Evolutionary conservation across 306 rosid species (phyloP), one percentile per base, ranked within the genome.

Genomic region (Inga leiocalycina): DNA sequence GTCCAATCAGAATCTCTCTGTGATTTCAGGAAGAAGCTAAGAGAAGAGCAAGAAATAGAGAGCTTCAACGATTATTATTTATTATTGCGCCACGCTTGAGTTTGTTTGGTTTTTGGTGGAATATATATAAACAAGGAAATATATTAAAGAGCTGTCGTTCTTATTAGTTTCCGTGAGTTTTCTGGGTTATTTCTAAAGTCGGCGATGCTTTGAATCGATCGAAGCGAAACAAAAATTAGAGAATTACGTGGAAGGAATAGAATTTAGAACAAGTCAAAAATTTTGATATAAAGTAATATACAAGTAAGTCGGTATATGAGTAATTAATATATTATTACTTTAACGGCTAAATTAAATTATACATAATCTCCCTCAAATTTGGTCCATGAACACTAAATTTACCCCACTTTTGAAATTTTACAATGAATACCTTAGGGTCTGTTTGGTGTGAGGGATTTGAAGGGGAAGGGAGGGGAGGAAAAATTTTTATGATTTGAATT

Each of bases 161-260:
- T 59, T 9, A 15, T 39, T 22, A 16, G 71, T 17, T 56, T 24
- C 64, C 1, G 20, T 67, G 81, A 67, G 39, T 77, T 12, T 87
- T 84, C 85, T 30, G 34, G 64, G 81, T 24, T 59, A 22, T 59
- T 59, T 59, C 66, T 12, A n/a, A 74, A 24, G 62, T 79, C 86
- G 24, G 59, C 30, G 10, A 59, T 9, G 35, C n/a, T 0, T 27
- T 30, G 66, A 2, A 34, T 70, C 17, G 11, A 78, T 16, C 54
- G 19, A 49, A 45, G 35, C 0, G 48, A 0, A 46, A 66, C 2
- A 34, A 22, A 64, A 4, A 5, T 64, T 54, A 57, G 52, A 62
- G 44, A 62, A 84, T 80, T 83, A 73, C 87, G 74, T 81, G 51
- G 83, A 87, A 84, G 83, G 78, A 87, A 66, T 75, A 46, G 10